Base-by-base conservation (phyloP, 1,284 basidiomycete species). In the Peniophora sp. region DNA sequence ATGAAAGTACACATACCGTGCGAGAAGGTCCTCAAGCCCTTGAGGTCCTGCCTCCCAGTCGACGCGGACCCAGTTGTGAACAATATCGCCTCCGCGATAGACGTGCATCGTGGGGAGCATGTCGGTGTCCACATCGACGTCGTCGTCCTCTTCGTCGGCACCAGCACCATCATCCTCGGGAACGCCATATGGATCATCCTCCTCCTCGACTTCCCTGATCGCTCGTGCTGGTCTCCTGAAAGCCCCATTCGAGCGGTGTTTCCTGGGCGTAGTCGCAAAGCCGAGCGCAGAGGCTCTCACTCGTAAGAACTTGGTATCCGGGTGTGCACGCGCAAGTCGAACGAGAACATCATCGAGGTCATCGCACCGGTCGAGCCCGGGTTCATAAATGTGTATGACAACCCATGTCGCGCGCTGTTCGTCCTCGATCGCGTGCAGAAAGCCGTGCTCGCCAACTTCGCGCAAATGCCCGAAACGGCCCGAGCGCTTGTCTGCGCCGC, bases 41-140 rank as follows among this genome's bases (percentile, higher is more conserved):
- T 73, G 75, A 27, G 68, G 61, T 6, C 79, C 81, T 0, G 85
- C 85, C 62, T 91, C 89, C 85, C 85, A 89, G 63, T 92, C 89
- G 2, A 92, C 85, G 18, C 90, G 75, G 2, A 92, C 85, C 84
- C 89, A 89, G 47, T 85, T 89, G 57, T 88, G 78, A 20, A 87
- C 79, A 14, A 92, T 76, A 52, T 91, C 81, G n/a, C 90, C 89
- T 51, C 77, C 81, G 12, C 84, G 83, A 61, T 93, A 93, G 3
- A 88, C 85, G 6, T 93, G 72, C 58, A 93, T 65, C 1, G 90
- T 93, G 0, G 91, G 90, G 8, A 93, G 73, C 70, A 92, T 80
- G 59, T 92, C 90, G 1, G 81, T 75, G 58, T 92, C 88, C 24
- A 88, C 83, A 24, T 75, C 64, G 45, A 78, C 76, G 43, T 80